Percentiles rank a stretch among this genome's conserved stretches.
These are phyloP conservation scores for Pelargonium fulgidum DNA, from an alignment of 441 rosid genomes.

Conservation along the genomic window DNA sequence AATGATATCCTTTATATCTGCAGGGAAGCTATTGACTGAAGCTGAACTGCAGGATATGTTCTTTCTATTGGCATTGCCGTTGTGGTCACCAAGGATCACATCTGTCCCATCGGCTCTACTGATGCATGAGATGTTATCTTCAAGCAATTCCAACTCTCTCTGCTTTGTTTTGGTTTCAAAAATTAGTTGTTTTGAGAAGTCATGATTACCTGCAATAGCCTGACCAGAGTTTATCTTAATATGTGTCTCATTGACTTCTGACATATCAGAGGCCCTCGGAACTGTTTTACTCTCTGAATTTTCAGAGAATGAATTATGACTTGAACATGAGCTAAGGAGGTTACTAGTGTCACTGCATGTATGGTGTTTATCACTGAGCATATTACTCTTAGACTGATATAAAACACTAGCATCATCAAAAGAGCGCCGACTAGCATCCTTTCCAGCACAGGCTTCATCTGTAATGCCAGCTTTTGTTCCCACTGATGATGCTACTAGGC, in stretches of 20 bases:
- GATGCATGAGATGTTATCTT: slow-evolving; percentile 28
- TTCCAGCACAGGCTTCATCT: slow-evolving; percentile 19
- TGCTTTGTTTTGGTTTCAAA: slow-evolving; percentile 17
- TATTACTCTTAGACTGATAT: slow-evolving; percentile 9
- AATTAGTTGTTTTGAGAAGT: not conserved
- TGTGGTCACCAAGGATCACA: slow-evolving; percentile 14
- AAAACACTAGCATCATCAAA: slow-evolving; percentile 18
- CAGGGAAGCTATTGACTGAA: slow-evolving; percentile 20
- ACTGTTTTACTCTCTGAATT: slow-evolving; percentile 23
- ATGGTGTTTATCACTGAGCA: slow-evolving; percentile 21
- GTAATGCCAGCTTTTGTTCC: slow-evolving; percentile 20
- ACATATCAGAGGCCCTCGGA: slow-evolving; percentile 12
- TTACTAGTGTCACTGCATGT: slow-evolving; percentile 23
- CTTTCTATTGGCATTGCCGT: slow-evolving; percentile 17
- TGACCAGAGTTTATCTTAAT: slow-evolving; percentile 1
- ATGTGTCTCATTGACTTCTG: slow-evolving; percentile 14
- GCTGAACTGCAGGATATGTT: slow-evolving; percentile 19
- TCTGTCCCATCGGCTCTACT: slow-evolving; percentile 17
- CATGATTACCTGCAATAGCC: not conserved
- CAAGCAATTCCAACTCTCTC: slow-evolving; percentile 20
- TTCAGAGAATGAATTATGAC: slow-evolving; percentile 24
- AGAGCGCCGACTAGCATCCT: slow-evolving; percentile 9
- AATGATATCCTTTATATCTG: slow-evolving; percentile 6
- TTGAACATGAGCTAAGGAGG: slow-evolving; percentile 26
- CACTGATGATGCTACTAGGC: slow-evolving; percentile 15